Evolutionary conservation across 2,329 filamentous ascomycete genomes (phyloP).

Genomic region (Aureobasidium subglaciale): DNA sequence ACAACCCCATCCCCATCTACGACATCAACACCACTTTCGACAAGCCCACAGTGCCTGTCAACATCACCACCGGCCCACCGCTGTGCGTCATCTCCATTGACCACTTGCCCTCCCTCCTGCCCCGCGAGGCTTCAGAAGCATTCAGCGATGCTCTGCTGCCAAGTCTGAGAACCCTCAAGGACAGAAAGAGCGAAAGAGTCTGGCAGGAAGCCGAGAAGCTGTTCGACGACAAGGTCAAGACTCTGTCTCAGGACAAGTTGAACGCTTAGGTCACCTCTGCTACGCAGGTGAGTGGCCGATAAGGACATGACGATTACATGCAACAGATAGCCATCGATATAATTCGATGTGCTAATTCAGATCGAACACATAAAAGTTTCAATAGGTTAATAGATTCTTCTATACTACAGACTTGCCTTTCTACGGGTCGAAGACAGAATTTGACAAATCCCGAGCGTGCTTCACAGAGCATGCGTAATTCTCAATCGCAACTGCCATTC

Average conservation of each 20-base stretch:
- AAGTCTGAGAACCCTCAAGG: slow-evolving; percentile 68
- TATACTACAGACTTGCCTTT: too few species aligned
- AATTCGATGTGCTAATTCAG: too few species aligned
- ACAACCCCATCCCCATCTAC: slow-evolving; percentile 76
- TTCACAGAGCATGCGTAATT: too few species aligned
- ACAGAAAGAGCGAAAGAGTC: slow-evolving; percentile 65
- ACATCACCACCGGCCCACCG: slow-evolving; percentile 51
- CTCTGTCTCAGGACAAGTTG: slow-evolving; percentile 47
- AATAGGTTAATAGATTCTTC: too few species aligned
- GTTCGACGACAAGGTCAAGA: slow-evolving; percentile 73
- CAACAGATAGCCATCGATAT: too few species aligned
- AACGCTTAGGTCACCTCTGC: slow-evolving; percentile 1
- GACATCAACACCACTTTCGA: slow-evolving; percentile 77
- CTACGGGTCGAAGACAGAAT: too few species aligned
- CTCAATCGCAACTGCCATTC: too few species aligned
- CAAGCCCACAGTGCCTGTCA: slow-evolving; percentile 74
- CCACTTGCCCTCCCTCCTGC: slow-evolving; percentile 74
- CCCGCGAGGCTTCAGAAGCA: slow-evolving; percentile 78
- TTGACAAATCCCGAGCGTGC: too few species aligned
- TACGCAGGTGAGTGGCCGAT: too few species aligned
- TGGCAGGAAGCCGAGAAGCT: slow-evolving; percentile 80
- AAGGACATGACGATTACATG: too few species aligned
- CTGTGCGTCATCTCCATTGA: slow-evolving; percentile 83
- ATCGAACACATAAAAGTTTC: too few species aligned
- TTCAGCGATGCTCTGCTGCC: slow-evolving; percentile 76